phyloP scores from a whole-genome alignment of 75 land plant species.

The Pinus taeda region DNA sequence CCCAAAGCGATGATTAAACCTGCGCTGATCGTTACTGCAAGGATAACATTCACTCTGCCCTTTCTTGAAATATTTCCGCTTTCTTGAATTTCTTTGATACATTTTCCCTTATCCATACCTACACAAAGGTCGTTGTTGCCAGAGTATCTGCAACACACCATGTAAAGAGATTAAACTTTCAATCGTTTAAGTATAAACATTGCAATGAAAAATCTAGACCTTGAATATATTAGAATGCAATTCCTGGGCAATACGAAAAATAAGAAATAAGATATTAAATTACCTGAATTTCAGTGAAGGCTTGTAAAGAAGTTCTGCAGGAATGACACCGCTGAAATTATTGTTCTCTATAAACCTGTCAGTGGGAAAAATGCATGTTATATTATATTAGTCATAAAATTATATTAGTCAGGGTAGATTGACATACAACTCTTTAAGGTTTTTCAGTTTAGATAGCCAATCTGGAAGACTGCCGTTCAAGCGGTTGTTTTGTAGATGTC shows the following conservation, averaged over 20 bases:
- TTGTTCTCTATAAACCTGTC: not conserved
- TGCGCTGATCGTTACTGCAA: not conserved
- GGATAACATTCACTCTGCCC: not conserved
- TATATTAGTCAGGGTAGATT: too few species aligned
- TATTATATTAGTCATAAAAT: not conserved
- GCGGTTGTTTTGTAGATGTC: not conserved
- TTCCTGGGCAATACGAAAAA: too few species aligned
- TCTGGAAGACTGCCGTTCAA: not conserved
- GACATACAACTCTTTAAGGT: not conserved
- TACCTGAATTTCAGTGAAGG: not conserved
- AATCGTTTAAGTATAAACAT: too few species aligned
- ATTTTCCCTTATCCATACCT: not conserved
- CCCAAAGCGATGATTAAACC: not conserved
- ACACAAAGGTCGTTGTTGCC: not conserved
- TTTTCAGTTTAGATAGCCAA: not conserved
- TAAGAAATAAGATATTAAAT: not conserved
- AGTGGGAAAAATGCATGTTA: not conserved
- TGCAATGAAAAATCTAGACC: too few species aligned
- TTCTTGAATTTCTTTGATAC: not conserved
- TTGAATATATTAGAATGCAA: not conserved
- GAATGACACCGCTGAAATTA: constrained; percentile 5
- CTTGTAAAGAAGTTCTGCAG: not conserved
- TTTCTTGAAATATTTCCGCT: too few species aligned
- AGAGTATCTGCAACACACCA: not conserved
- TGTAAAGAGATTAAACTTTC: not conserved